These are phyloP conservation scores for Suhomyces vadensis DNA, from an alignment of 805 yeast genomes.

Conservation along the genomic window DNA sequence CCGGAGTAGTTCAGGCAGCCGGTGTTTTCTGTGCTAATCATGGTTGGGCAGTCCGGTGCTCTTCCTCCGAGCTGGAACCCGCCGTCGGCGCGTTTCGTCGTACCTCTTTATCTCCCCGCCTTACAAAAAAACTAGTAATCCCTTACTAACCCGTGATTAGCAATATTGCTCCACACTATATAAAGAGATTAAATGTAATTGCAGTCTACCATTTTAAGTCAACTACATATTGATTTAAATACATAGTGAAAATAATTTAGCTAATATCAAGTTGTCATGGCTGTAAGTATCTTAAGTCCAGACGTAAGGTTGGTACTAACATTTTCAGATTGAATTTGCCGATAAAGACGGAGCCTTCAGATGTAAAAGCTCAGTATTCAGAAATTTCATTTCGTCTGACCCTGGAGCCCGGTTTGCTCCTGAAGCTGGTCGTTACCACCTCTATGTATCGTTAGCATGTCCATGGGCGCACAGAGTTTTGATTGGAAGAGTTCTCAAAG, in stretches of 20 bases:
- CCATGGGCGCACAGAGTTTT: slow-evolving; percentile 95
- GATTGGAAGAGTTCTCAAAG: slow-evolving; percentile 72
- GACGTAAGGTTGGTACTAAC: neutral
- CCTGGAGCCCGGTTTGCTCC: slow-evolving; percentile 68
- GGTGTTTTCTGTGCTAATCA: too few species aligned
- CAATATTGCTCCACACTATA: too few species aligned
- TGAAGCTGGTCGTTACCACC: slow-evolving; percentile 79
- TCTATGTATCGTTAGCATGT: slow-evolving; percentile 85
- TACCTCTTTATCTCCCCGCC: neutral
- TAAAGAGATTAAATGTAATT: too few species aligned
- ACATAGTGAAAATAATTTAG: too few species aligned
- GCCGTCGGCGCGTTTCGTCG: too few species aligned
- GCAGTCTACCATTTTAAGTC: too few species aligned
- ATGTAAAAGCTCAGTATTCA: slow-evolving; percentile 56
- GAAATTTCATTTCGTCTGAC: slow-evolving; percentile 59
- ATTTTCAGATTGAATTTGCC: slow-evolving; percentile 45
- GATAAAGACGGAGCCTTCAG: slow-evolving; percentile 55
- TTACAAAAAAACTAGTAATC: slow-evolving; percentile 1
- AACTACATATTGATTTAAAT: too few species aligned
- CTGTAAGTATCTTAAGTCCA: neutral
- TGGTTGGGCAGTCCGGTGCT: too few species aligned
- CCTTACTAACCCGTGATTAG: slow-evolving; percentile 3
- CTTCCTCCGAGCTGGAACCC: too few species aligned
- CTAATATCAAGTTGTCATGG: too few species aligned
- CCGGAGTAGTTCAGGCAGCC: too few species aligned